These are phyloP conservation scores for Rhododendron ovatum DNA, from an alignment of 148 eudicot species.

Conservation along the genomic window DNA sequence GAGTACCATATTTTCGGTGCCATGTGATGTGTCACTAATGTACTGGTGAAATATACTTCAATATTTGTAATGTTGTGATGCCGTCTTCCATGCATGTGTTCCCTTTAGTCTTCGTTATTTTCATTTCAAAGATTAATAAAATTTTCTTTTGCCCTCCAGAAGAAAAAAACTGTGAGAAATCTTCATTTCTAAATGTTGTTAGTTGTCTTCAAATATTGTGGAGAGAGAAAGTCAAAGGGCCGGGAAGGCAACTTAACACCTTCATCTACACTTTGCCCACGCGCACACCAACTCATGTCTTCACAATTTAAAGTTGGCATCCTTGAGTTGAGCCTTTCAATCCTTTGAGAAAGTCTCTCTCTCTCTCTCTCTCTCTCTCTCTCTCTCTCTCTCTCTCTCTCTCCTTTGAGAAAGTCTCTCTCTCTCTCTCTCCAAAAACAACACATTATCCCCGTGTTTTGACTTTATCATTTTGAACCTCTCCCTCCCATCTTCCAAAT, in stretches of 20 bases:
- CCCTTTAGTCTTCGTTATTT: no score
- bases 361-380: conserved; percentile 11
- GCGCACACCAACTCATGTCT: not conserved
- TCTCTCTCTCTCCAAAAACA: not conserved
- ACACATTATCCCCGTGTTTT: conserved; percentile 35
- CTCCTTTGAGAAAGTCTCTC: no score
- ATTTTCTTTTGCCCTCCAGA: no score
- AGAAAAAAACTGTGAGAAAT: no score
- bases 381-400: not conserved
- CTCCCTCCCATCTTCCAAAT: conserved; percentile 9
- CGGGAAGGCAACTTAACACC: not conserved
- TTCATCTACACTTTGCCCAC: conserved; percentile 5
- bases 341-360: conserved; percentile 16
- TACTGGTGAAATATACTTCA: no score
- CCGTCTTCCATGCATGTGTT: no score
- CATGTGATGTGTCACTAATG: no score
- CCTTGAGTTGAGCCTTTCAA: conserved; percentile 20
- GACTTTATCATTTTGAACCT: conserved; percentile 29
- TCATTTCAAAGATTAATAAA: no score
- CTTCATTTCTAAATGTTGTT: no score
- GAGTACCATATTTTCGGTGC: no score
- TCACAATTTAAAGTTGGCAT: not conserved
- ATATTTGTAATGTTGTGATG: no score
- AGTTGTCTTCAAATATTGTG: no score
- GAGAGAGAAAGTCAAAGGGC: conserved; percentile 18